Evolutionary conservation across 768 basidiomycete genomes (phyloP), one percentile per base, ranked within the genome.

Genomic region (Imleria badia): DNA sequence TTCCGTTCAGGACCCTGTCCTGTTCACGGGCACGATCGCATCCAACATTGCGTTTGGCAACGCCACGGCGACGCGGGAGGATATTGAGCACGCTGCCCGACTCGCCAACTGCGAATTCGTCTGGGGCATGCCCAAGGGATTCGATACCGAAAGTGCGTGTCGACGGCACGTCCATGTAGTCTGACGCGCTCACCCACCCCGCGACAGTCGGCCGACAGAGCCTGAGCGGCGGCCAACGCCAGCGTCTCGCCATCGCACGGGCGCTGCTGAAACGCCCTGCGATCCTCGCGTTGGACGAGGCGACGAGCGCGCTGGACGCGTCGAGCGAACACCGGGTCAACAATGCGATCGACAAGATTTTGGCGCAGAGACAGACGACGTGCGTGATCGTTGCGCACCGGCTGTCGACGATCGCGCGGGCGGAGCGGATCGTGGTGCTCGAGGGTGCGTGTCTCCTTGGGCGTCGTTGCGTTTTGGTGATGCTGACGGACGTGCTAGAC

Each of bases 51-150:
- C 94, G 0, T 98, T 90, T 63, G 95, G 95, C 3, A 81, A 87
- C 45, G 78, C 82, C 10, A 73, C 80, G 19, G 91, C 85, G 0
- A 90, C 91, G 0, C 79, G 89, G 20, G 85, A 86, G 60, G 83
- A 96, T 55, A 90, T 98, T 20, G 92, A 97, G 69, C 75, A 85
- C 29, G 95, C 93, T 0, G 95, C 94, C 0, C 78, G 89, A 19
- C 82, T 91, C 55, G 96, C 96, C 3, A 97, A 98, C 61, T 98
- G 95, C 71, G 94, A 96, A 64, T 98, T 96, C 66, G 86, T 98
- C 7, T 92, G 93, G 89, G 87, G 89, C 15, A 84, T 98, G 79
- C 94, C 95, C 11, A 79, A 93, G 53, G 94, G 94, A 0, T 96
- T 96, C 62, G 95, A 97, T 61, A 98, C 96, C 1, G 79, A 86